Conservation (phyloP, 495 filamentous ascomycete species). For the Baudoinia panamericana region DNA sequence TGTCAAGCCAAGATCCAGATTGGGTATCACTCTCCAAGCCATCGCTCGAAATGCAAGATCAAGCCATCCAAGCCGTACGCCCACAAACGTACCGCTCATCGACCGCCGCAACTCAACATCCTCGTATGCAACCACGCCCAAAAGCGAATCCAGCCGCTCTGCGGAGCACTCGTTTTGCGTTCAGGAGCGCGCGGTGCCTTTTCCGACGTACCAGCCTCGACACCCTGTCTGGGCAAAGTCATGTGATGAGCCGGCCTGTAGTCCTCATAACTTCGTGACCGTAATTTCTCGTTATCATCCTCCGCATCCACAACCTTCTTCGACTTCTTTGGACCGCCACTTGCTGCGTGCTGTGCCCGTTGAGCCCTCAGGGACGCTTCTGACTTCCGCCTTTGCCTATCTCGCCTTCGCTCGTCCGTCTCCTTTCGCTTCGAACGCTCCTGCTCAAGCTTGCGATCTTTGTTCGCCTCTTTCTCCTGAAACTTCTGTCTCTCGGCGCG, state of each 20-base stretch:
- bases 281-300: conserved; percentile 1
- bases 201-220: conserved; percentile 3
- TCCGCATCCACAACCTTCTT: not conserved
- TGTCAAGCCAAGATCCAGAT: not conserved
- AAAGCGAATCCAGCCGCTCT: conserved; percentile 7
- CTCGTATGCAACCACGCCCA: conserved; percentile 9
- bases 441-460: conserved; percentile 28
- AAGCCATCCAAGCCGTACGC: not conserved
- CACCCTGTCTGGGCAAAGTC: not conserved
- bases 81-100: not conserved
- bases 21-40: not conserved
- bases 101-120: conserved; percentile 5
- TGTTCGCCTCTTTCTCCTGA: conserved; percentile 41
- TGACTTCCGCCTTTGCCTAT: conserved; percentile 10
- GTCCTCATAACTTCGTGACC: conserved; percentile 10
- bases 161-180: not conserved
- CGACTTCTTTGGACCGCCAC: not conserved
- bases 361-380: not conserved
- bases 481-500: conserved; percentile 31
- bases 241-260: conserved; percentile 1
- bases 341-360: not conserved
- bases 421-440: conserved; percentile 8
- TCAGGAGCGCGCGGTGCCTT: not conserved
- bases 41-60: not conserved
- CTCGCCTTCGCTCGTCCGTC: conserved; percentile 3